phyloP scores from a whole-genome alignment of 345 rosid species.

The Linum usitatissimum region DNA sequence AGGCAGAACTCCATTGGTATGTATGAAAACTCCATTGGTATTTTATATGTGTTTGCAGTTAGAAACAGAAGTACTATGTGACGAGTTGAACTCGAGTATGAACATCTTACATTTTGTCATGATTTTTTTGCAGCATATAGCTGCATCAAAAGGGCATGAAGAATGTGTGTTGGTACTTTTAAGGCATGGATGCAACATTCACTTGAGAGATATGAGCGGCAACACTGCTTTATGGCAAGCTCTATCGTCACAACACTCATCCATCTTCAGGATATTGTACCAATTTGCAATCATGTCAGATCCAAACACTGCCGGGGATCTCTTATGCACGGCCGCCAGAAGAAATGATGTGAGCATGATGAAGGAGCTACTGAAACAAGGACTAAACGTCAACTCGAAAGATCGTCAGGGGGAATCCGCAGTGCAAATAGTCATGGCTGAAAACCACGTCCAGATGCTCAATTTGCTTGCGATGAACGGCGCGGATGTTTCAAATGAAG shows the following conservation, averaged over 20 bases:
- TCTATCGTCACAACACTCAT: conserved; percentile 42
- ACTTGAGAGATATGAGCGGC: conserved; percentile 48
- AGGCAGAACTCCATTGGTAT: conserved; percentile 78
- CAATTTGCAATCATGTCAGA: conserved; percentile 51
- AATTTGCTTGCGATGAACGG: conserved; percentile 54
- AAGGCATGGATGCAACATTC: conserved; percentile 66
- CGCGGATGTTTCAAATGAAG: conserved; percentile 31
- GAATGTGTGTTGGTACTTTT: conserved; percentile 67
- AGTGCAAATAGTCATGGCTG: conserved; percentile 46
- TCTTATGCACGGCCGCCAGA: conserved; percentile 65
- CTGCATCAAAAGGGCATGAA: conserved; percentile 78
- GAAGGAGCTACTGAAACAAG: conserved; percentile 49
- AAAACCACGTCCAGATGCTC: conserved; percentile 53
- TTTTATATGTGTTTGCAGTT: too few species aligned
- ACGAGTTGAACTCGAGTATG: too few species aligned
- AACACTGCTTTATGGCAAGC: conserved; percentile 83
- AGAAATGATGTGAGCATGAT: conserved; percentile 44
- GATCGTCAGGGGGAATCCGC: conserved; percentile 54
- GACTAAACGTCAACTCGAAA: conserved; percentile 42
- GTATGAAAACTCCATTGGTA: background rate
- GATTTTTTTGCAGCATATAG: conserved; percentile 52
- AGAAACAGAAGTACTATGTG: too few species aligned
- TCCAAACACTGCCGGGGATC: conserved; percentile 52
- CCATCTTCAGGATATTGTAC: conserved; percentile 53
- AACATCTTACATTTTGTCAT: background rate